Evolutionary conservation across 441 rosid species (phyloP), one percentile per base, ranked within the genome.

Genomic region (Euphorbia schlechtendalii): DNA sequence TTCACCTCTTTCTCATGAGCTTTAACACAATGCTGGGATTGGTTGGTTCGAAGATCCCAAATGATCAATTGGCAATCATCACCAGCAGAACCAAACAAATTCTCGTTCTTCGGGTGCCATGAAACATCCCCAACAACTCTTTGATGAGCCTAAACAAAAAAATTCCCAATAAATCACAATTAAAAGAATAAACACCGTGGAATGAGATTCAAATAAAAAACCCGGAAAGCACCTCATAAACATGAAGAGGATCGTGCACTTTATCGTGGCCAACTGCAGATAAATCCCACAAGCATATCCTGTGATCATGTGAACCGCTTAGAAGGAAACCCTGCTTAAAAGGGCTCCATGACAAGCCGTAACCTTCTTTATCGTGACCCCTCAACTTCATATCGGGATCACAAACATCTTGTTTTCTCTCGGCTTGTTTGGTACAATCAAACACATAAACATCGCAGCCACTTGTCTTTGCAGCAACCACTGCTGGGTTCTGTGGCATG

Each of bases 331-430:
- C 96, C 66, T 81, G 81, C 79, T 83, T 89, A 68, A 88, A 78
- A 24, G 85, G 81, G 72, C 92, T 89, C 96, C 96, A 92, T 27
- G 90, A 86, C 74, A 92, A 76, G 2, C 96, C 96, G 75, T 89
- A 92, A 18, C 98, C 93, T 82, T 87, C 98, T 60, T 83, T 81
- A 17, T 80, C 85, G 69, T 89, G 98, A 76, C 94, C 98, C 77
- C 71, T 81, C 77, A 92, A 71, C 79, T 80, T 84, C 76, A 88
- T 64, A 68, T 88, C 90, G 65, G 98, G 94, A 75, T 84, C 84
- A 73, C 83, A 87, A 55, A 70, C 71, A 59, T 68, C 55, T 24
- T 65, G 65, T 41, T 74, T 75, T 41, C 76, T 86, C n/a, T 55
- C 79, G 10, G 74, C 74, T 67, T 77, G 90, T 71, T 84, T 89